Conservation (phyloP, 1,284 basidiomycete species). For the Wolfiporia cocos region DNA sequence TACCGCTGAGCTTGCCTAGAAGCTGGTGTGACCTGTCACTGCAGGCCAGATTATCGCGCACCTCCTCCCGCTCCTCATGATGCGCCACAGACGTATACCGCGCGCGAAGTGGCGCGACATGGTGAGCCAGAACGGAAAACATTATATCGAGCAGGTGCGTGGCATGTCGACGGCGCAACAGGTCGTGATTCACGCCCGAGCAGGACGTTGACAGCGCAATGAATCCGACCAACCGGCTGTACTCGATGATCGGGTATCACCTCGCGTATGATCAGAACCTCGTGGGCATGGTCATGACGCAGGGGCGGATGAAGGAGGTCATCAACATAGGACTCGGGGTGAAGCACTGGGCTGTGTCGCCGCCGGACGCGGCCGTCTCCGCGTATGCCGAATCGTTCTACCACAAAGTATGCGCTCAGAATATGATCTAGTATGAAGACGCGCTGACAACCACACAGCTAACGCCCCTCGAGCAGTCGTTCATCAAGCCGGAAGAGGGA, state of each 20-base stretch:
- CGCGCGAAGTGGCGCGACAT: slow-evolving; percentile 66
- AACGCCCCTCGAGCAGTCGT: slow-evolving; percentile 51
- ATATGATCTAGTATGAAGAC: not conserved
- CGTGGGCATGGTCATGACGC: slow-evolving; percentile 77
- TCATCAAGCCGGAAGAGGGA: slow-evolving; percentile 41
- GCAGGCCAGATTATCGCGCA: slow-evolving; percentile 63
- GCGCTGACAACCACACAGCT: slow-evolving; percentile 34
- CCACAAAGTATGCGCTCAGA: slow-evolving; percentile 51
- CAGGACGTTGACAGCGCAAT: slow-evolving; percentile 43
- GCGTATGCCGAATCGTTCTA: slow-evolving; percentile 65
- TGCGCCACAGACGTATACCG: slow-evolving; percentile 74
- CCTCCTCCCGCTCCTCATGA: slow-evolving; percentile 77
- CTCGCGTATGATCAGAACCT: slow-evolving; percentile 61
- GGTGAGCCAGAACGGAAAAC: slow-evolving; percentile 56
- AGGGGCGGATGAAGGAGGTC: slow-evolving; percentile 66
- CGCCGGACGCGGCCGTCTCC: slow-evolving; percentile 46
- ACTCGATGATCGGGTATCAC: slow-evolving; percentile 75
- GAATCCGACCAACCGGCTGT: slow-evolving; percentile 53
- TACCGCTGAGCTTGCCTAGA: not conserved
- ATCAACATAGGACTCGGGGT: slow-evolving; percentile 74
- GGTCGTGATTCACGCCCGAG: too few relatives aligned
- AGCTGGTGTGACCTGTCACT: slow-evolving; percentile 1
- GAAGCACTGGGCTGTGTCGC: slow-evolving; percentile 56
- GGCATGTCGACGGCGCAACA: slow-evolving; percentile 7
- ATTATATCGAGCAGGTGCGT: slow-evolving; percentile 74